These are phyloP conservation scores for Colletotrichum paranaense DNA, from an alignment of 2,329 filamentous ascomycete genomes.

Conservation along the genomic window DNA sequence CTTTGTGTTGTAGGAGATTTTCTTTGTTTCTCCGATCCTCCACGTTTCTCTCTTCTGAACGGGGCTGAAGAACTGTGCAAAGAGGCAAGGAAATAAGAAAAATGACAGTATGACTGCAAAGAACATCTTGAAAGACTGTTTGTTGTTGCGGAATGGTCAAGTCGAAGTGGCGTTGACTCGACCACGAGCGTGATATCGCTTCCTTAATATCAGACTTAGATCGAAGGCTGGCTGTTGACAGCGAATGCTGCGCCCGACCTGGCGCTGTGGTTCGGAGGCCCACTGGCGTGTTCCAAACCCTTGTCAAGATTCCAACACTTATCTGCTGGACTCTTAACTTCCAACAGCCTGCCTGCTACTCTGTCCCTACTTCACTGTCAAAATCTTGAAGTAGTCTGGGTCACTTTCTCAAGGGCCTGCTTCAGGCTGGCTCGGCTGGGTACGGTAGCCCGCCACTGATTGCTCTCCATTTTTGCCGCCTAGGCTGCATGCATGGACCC, in stretches of 20 bases:
- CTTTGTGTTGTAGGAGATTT: constrained; percentile 39
- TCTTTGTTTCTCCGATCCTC: constrained; percentile 31
- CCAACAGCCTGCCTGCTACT: neutral
- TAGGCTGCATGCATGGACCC: neutral
- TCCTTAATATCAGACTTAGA: neutral
- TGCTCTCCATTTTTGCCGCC: neutral
- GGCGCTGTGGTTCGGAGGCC: neutral
- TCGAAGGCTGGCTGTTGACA: neutral
- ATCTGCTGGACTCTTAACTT: neutral
- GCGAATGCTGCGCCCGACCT: neutral
- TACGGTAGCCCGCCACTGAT: neutral
- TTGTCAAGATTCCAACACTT: neutral
- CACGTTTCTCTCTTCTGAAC: neutral
- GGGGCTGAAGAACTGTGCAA: constrained; percentile 18
- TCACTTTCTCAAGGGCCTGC: neutral
- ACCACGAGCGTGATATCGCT: neutral
- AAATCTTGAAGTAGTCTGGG: neutral
- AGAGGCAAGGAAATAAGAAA: neutral
- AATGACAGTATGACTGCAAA: neutral
- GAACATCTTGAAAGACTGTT: neutral
- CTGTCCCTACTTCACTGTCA: neutral
- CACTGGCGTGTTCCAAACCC: neutral
- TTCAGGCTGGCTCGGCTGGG: neutral
- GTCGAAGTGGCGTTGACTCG: neutral
- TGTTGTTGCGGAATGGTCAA: neutral